Conservation (phyloP, 225 moss, liverwort and hornwort species). For the Polytrichum commune region DNA sequence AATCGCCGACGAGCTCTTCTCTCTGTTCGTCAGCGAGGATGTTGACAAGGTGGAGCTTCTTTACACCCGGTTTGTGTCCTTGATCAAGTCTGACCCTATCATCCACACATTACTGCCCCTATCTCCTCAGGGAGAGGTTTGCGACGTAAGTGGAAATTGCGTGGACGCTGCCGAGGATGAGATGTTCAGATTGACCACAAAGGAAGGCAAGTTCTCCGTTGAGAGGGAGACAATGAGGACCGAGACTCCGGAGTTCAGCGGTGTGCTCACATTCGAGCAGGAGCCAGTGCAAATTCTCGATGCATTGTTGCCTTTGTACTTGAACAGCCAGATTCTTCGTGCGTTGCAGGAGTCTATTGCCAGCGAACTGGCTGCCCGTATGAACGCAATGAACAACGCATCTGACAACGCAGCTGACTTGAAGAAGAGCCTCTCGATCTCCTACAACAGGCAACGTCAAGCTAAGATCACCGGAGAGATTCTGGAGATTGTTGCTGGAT, state of each 20-base stretch:
- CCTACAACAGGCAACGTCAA: slow-evolving; percentile 81
- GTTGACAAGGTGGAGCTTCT: slow-evolving; percentile 99
- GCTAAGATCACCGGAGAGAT: slow-evolving; percentile 88
- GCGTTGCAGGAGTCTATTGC: slow-evolving; percentile 82
- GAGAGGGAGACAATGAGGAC: slow-evolving; percentile 63
- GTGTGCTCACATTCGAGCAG: slow-evolving; percentile 93
- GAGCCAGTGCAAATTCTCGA: slow-evolving; percentile 91
- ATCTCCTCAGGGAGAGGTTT: slow-evolving; percentile 82
- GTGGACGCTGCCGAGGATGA: slow-evolving; percentile 86
- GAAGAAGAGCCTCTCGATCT: slow-evolving; percentile 63
- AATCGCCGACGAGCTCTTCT: slow-evolving; percentile 79
- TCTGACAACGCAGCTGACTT: slow-evolving; percentile 72
- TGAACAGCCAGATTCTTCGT: slow-evolving; percentile 81
- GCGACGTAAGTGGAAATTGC: slow-evolving; percentile 69
- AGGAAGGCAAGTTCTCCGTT: slow-evolving; percentile 77
- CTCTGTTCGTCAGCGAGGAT: slow-evolving; percentile 83
- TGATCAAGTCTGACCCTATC: slow-evolving; percentile 84
- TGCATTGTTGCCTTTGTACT: slow-evolving; percentile 74
- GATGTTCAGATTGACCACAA: slow-evolving; percentile 76
- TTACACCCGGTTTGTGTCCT: slow-evolving; percentile 88
- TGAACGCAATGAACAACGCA: slow-evolving; percentile 91
- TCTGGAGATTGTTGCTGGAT: slow-evolving; percentile 76
- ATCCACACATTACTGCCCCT: slow-evolving; percentile 85
- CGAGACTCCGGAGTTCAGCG: slow-evolving; percentile 57
- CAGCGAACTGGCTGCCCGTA: slow-evolving; percentile 81